These are phyloP conservation scores for Claviceps cyperi DNA, from an alignment of 2,329 filamentous ascomycete species.

Conservation along the genomic window DNA sequence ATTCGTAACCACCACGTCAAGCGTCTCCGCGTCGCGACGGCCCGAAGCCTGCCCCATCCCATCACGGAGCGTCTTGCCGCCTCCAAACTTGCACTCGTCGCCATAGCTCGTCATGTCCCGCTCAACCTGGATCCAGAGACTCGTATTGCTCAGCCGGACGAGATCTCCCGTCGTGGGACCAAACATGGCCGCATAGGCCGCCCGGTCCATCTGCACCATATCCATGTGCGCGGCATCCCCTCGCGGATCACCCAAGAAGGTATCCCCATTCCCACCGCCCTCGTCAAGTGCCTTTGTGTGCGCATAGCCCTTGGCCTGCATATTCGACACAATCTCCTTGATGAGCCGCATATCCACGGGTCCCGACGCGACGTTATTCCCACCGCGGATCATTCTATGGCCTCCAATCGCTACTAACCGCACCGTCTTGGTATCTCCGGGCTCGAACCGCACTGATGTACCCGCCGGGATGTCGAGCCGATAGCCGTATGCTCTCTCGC, in stretches of 20 bases:
- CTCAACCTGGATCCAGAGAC: constrained; percentile 84
- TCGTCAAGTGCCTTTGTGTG: constrained; percentile 27
- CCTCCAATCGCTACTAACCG: constrained; percentile 81
- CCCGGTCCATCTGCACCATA: constrained; percentile 56
- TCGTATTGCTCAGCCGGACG: constrained; percentile 68
- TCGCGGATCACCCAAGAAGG: constrained; percentile 24
- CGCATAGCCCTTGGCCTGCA: constrained; percentile 63
- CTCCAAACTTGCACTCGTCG: constrained; percentile 90
- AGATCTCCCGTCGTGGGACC: constrained; percentile 80
- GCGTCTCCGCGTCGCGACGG: constrained; percentile 50
- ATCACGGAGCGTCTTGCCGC: constrained; percentile 84
- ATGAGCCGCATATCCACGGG: constrained; percentile 48
- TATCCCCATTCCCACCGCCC: too few species aligned
- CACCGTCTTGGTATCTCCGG: constrained; percentile 82
- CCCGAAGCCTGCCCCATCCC: constrained; percentile 91
- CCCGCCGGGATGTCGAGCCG: constrained; percentile 82
- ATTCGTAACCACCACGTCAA: constrained; percentile 82
- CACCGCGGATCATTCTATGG: constrained; percentile 64
- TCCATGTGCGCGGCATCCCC: constrained; percentile 39
- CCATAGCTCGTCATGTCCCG: constrained; percentile 73
- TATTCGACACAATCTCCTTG: constrained; percentile 49
- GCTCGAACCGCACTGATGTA: constrained; percentile 86
- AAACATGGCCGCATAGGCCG: constrained; percentile 77
- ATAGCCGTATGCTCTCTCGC: constrained; percentile 66
- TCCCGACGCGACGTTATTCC: constrained; percentile 67